Percentiles rank a stretch among this genome's conserved stretches.
phyloP scores from a whole-genome alignment of 768 basidiomycete genomes.

The Termitomyces sp. region DNA sequence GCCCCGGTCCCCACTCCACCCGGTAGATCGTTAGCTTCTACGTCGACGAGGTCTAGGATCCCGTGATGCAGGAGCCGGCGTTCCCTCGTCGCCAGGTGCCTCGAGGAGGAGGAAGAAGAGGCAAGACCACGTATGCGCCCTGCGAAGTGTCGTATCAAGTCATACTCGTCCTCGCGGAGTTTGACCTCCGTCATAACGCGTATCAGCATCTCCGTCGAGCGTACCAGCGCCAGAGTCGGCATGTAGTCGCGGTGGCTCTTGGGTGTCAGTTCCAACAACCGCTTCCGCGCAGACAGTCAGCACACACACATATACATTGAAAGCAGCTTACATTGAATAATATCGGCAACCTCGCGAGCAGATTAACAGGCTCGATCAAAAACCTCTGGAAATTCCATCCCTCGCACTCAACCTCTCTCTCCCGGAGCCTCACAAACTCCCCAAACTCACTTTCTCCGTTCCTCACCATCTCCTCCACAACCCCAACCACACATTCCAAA shows the following conservation, averaged over 20 bases:
- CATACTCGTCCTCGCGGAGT: constrained; percentile 80
- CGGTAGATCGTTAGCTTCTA: constrained; percentile 18
- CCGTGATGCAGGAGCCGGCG: constrained; percentile 74
- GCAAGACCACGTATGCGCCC: constrained; percentile 57
- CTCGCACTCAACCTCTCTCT: constrained; percentile 44
- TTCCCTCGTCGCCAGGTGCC: constrained; percentile 61
- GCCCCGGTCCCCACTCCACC: constrained; percentile 5
- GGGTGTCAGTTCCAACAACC: constrained; percentile 64
- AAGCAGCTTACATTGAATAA: constrained; percentile 65
- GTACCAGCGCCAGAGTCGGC: constrained; percentile 56
- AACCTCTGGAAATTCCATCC: constrained; percentile 64
- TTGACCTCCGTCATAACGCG: constrained; percentile 84
- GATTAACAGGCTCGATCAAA: constrained; percentile 69
- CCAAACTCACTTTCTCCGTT: constrained; percentile 70
- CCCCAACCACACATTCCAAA: constrained; percentile 52
- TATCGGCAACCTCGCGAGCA: constrained; percentile 66
- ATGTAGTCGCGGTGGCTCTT: constrained; percentile 67
- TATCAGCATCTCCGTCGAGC: constrained; percentile 66
- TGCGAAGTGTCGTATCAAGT: constrained; percentile 58
- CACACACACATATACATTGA: neutral
- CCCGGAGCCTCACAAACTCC: constrained; percentile 75
- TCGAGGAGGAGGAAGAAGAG: constrained; percentile 38
- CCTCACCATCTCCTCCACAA: constrained; percentile 43
- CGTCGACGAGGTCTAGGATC: constrained; percentile 39
- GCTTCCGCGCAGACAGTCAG: constrained; percentile 34